phyloP scores from a whole-genome alignment of 345 rosid species.

The Eucalyptus pauciflora region DNA sequence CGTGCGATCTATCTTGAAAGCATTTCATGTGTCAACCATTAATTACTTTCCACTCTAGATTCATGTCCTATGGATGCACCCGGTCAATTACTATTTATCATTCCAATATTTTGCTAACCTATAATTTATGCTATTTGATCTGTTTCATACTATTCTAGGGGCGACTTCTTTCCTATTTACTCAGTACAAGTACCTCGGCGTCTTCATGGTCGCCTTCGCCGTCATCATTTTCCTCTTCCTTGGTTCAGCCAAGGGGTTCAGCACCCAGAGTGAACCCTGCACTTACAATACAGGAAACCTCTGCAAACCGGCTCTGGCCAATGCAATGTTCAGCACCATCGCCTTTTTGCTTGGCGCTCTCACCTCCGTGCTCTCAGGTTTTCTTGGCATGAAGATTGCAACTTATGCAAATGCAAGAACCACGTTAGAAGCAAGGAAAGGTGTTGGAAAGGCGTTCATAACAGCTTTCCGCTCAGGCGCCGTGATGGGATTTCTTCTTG shows the following conservation, averaged over 20 bases:
- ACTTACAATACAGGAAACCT: conserved; percentile 35
- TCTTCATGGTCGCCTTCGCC: conserved; percentile 37
- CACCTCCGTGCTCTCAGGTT: conserved; percentile 59
- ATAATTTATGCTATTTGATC: not conserved
- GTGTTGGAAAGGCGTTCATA: conserved; percentile 57
- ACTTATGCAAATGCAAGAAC: conserved; percentile 68
- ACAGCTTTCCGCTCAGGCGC: conserved; percentile 57
- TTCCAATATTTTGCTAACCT: not conserved
- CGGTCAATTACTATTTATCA: not conserved
- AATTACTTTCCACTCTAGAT: not conserved
- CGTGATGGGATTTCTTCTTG: conserved; percentile 69
- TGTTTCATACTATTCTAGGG: conserved; percentile 15
- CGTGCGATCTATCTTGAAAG: not conserved
- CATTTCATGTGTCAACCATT: not conserved
- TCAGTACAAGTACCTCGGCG: conserved; percentile 43
- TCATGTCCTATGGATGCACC: not conserved
- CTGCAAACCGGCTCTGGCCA: conserved; percentile 59
- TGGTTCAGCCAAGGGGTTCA: conserved; percentile 61
- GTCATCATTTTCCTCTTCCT: conserved; percentile 49
- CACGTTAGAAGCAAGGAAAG: conserved; percentile 54
- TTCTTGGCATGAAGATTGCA: conserved; percentile 67
- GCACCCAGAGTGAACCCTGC: conserved; percentile 53
- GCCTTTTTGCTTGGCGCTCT: conserved; percentile 66
- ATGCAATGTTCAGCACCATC: conserved; percentile 45
- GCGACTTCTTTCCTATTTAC: conserved; percentile 58